Evolutionary conservation across 2,329 filamentous ascomycete species (phyloP), one percentile per base, ranked within the genome.

Genomic region (Scedosporium minutisporum): DNA sequence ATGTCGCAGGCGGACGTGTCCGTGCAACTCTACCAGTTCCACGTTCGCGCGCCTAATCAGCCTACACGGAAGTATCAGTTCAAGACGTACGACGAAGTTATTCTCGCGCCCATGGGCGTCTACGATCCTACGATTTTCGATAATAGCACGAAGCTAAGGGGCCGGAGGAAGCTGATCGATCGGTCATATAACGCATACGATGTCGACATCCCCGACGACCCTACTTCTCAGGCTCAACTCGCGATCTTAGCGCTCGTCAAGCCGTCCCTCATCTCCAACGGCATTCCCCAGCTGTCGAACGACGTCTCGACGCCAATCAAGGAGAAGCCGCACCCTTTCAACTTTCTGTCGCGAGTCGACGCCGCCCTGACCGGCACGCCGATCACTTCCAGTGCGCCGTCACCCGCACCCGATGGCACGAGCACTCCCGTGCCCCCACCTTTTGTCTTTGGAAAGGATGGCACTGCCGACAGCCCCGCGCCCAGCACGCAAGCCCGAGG

Each of bases 1-100:
- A 88, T 97, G 84, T 89, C 90, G 27, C 93, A 97, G 72, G 87
- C 87, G 7, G 90, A 93, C 65, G 90, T 99, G 62, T 93, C 89
- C 12, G 92, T 96, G 4, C 91, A 96, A 74, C 82, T 91, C 3
- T 91, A 86, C 76, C 88, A 96, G 69, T 97, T 97, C 71, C 91
- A 97, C 73, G 83, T 99, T 16, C 88, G 95, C 29, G 90, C 90
- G 9, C 88, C 90, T 1, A 92, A 91, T 61, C 87, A 96, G 71
- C 88, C 95, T 60, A 99, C 95, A 1, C 84, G 87, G 66, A 97
- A 96, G 75, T 97, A 96, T 75, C 85, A 87, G 48, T 97, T 97
- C 81, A 97, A 97, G 79, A 93, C 90, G 0, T 99, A 97, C 70
- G 95, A 99, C 68, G 95, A 97, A 74, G 89, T 96, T 23, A 90